These are phyloP conservation scores for Xerocomus brunneocitrinus DNA, from an alignment of 768 basidiomycete species.

Conservation along the genomic window DNA sequence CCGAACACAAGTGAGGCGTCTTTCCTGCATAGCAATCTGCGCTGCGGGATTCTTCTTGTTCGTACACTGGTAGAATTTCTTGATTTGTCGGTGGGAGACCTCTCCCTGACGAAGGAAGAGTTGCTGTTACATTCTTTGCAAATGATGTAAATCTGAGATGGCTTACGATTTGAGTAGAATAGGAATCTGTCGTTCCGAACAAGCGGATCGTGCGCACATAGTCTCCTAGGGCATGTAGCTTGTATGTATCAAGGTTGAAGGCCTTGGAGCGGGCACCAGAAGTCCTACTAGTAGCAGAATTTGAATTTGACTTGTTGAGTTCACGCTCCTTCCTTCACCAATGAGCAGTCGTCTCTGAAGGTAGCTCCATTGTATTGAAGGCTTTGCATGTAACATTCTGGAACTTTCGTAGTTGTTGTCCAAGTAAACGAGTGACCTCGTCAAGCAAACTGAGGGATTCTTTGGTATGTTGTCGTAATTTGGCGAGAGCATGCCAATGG, in stretches of 20 bases:
- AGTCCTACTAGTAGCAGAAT: background rate
- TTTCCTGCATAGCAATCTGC: constrained; percentile 13
- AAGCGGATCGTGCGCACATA: constrained; percentile 24
- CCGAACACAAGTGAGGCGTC: background rate
- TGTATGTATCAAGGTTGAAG: constrained; percentile 34
- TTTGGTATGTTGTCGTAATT: constrained; percentile 32
- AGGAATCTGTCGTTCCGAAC: constrained; percentile 35
- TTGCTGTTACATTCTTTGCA: background rate
- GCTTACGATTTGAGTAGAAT: constrained; percentile 9
- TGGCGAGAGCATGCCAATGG: constrained; percentile 35
- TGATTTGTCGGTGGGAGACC: constrained; percentile 29
- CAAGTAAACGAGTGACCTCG: constrained; percentile 10
- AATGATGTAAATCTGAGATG: background rate
- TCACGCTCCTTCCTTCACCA: background rate
- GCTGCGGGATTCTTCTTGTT: constrained; percentile 15
- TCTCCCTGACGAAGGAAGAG: constrained; percentile 26
- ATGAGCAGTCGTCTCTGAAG: constrained; percentile 17
- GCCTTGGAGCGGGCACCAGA: background rate
- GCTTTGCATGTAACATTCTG: constrained; percentile 17
- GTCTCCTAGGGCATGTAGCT: constrained; percentile 35
- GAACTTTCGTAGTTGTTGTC: constrained; percentile 23
- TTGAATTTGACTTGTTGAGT: no score
- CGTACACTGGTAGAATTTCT: constrained; percentile 24
- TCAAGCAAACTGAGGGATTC: constrained; percentile 19
- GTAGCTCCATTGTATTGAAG: constrained; percentile 25